Percentiles rank a stretch among this genome's conserved stretches.
These are phyloP conservation scores for Pseudocercospora pini-densiflorae DNA, from an alignment of 2,329 filamentous ascomycete genomes.

Conservation along the genomic window DNA sequence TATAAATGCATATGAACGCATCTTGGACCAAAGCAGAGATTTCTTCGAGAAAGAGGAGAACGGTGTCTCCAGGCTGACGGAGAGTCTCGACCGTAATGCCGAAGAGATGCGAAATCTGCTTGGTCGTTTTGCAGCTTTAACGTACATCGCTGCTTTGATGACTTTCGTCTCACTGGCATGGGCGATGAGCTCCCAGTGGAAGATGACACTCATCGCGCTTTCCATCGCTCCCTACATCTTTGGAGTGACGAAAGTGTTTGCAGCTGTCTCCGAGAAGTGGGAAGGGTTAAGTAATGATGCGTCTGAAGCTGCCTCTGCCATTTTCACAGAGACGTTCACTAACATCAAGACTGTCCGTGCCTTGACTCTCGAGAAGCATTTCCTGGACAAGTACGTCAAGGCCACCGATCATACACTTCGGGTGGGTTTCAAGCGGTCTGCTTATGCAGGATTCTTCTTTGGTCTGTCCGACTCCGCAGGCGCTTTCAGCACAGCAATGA, in stretches of 20 bases:
- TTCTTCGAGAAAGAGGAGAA: constrained; percentile 79
- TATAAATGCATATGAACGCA: constrained; percentile 66
- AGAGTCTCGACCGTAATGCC: constrained; percentile 77
- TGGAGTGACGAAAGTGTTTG: constrained; percentile 67
- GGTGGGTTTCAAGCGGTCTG: constrained; percentile 68
- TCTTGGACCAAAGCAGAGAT: constrained; percentile 74
- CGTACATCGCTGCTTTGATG: constrained; percentile 71
- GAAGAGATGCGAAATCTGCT: constrained; percentile 88
- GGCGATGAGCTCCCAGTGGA: constrained; percentile 77
- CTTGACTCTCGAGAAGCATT: constrained; percentile 74
- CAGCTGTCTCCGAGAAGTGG: constrained; percentile 70
- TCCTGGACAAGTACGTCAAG: constrained; percentile 64
- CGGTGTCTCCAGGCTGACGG: constrained; percentile 65
- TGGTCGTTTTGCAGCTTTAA: constrained; percentile 73
- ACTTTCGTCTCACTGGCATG: constrained; percentile 71
- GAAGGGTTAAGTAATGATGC: constrained; percentile 70
- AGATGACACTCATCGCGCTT: constrained; percentile 77
- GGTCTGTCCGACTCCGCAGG: constrained; percentile 77
- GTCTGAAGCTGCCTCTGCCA: constrained; percentile 61
- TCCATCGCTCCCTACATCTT: constrained; percentile 71
- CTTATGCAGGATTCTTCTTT: constrained; percentile 71
- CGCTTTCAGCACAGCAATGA: constrained; percentile 73
- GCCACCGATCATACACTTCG: constrained; percentile 59
- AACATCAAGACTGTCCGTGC: constrained; percentile 80
- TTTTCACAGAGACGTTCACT: constrained; percentile 75